phyloP scores from a whole-genome alignment of 1,284 basidiomycete genomes.

The Cutaneotrichosporon spelunceum region DNA sequence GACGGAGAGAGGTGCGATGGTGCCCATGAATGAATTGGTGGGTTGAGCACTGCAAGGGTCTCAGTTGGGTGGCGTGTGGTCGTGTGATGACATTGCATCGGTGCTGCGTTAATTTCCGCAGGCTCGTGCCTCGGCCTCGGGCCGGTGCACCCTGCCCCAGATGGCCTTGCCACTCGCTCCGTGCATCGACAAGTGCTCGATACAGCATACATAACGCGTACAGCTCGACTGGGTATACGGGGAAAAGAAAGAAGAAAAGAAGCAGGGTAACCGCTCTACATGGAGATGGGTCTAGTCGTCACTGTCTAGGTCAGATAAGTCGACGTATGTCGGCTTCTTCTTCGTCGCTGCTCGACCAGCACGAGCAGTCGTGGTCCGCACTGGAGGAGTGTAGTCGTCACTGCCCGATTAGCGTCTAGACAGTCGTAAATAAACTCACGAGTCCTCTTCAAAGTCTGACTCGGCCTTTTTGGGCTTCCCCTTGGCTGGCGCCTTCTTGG shows the following conservation, averaged over 20 bases:
- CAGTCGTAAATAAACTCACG: conserved; percentile 9
- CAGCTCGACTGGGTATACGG: conserved; percentile 6
- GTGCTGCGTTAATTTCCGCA: not conserved
- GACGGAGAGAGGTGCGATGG: not conserved
- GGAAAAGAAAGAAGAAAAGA: too few species aligned
- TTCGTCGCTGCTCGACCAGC: conserved; percentile 16
- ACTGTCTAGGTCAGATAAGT: conserved; percentile 22
- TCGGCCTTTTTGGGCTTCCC: conserved; percentile 21
- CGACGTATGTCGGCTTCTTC: conserved; percentile 25
- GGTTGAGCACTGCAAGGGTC: not conserved
- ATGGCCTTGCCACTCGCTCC: not conserved
- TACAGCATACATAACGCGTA: conserved; percentile 1
- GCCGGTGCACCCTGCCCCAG: not conserved
- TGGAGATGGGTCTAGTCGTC: conserved; percentile 12
- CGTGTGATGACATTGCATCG: not conserved
- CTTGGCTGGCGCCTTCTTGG: conserved; percentile 17
- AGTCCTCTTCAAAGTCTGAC: conserved; percentile 24
- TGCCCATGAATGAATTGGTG: not conserved
- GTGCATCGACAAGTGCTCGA: not conserved
- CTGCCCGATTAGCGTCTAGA: not conserved
- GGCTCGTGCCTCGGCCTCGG: not conserved
- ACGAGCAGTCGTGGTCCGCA: conserved; percentile 10
- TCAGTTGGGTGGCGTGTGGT: not conserved
- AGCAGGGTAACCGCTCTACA: conserved; percentile 1
- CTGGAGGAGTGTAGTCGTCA: conserved; percentile 3